A percentile compares a stretch with the other conserved stretches of the same genome.
Conservation (phyloP, 805 yeast species). For the Nakazawaea ambrosiae region DNA sequence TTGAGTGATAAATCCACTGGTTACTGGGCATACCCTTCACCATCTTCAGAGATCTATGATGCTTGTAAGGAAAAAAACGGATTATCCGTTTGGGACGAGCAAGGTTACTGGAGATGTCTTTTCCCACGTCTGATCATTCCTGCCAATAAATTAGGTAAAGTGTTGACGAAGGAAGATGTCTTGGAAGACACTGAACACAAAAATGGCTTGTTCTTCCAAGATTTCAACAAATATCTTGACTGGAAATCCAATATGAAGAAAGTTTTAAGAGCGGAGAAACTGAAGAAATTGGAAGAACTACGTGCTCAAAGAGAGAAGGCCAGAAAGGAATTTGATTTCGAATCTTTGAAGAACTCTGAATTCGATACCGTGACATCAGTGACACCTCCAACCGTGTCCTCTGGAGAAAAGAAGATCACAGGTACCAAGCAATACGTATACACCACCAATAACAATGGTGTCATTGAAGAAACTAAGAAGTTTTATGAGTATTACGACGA, state of each 20-base stretch:
- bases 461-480: constrained; percentile 31
- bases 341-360: neutral
- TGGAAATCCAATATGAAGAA: constrained; percentile 58
- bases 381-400: too few species aligned
- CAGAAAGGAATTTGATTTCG: constrained; percentile 16
- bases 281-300: constrained; percentile 11
- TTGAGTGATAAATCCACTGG: constrained; percentile 29
- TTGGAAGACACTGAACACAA: constrained; percentile 34
- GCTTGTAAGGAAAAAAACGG: constrained; percentile 65
- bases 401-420: constrained; percentile 20
- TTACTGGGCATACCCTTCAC: constrained; percentile 47
- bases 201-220: constrained; percentile 56
- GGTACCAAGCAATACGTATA: constrained; percentile 32
- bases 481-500: constrained; percentile 32
- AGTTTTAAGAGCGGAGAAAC: constrained; percentile 31
- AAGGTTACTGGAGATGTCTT: constrained; percentile 88
- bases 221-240: constrained; percentile 54
- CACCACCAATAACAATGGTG: constrained; percentile 34
- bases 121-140: constrained; percentile 52
- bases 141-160: constrained; percentile 23
- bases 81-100: constrained; percentile 68
- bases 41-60: constrained; percentile 50
- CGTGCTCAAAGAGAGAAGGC: constrained; percentile 14
- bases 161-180: constrained; percentile 56
- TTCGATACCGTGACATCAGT: too few species aligned